Conservation (phyloP, 1,284 basidiomycete species). For the Cryptococcus deneoformans region DNA sequence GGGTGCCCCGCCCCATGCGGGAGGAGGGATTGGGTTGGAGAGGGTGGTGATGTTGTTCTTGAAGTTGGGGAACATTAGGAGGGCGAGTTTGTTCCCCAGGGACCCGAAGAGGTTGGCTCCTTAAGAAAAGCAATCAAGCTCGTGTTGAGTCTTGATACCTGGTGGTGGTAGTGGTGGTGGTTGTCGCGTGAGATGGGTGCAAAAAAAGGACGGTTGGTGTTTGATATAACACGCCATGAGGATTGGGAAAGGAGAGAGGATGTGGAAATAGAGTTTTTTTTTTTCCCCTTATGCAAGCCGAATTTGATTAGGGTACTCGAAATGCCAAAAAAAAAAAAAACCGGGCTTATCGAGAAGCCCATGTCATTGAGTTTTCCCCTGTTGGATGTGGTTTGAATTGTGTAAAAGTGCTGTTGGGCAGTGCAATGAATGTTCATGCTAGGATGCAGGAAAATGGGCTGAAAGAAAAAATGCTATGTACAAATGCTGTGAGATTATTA, state of each 20-base stretch:
- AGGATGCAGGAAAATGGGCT: neutral
- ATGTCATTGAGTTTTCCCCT: too few species aligned
- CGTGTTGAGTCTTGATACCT: too few species aligned
- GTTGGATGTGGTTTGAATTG: too few species aligned
- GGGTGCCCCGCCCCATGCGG: slow-evolving; percentile 78
- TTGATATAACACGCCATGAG: neutral
- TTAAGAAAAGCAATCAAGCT: slow-evolving; percentile 12
- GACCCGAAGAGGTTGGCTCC: slow-evolving; percentile 65
- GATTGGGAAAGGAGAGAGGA: neutral
- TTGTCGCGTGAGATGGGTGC: neutral
- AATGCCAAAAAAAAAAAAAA: too few species aligned
- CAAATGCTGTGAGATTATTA: neutral
- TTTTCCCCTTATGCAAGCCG: too few species aligned
- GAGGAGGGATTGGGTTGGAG: slow-evolving; percentile 71
- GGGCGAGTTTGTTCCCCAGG: slow-evolving; percentile 91
- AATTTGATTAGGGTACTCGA: too few species aligned
- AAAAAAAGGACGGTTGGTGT: neutral
- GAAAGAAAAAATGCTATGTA: neutral
- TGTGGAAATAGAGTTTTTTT: too few species aligned
- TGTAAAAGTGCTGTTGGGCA: too few species aligned
- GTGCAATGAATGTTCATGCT: too few species aligned
- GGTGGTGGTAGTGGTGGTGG: neutral
- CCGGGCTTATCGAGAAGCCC: too few species aligned
- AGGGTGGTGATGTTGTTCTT: slow-evolving; percentile 95
- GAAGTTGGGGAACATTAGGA: slow-evolving; percentile 91